phyloP scores from a whole-genome alignment of 2,329 filamentous ascomycete genomes.

The Pseudodiploospora longispora region DNA sequence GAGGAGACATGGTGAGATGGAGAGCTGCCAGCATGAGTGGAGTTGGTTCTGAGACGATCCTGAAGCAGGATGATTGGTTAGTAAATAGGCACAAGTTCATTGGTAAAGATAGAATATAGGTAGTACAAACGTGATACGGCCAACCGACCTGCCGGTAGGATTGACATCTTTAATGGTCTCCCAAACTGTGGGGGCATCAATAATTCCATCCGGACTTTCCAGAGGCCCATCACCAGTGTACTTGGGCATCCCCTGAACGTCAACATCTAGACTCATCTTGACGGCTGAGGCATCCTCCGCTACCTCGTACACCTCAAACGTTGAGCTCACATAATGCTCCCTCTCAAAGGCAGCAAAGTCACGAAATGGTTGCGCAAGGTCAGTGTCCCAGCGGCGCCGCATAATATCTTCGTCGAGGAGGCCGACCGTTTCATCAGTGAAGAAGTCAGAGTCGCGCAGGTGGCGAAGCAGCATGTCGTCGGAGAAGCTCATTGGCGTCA shows the following conservation, averaged over 20 bases:
- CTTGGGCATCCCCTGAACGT: constrained; percentile 16
- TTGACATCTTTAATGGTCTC: constrained; percentile 32
- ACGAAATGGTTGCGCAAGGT: constrained; percentile 21
- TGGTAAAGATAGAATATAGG: constrained; percentile 14
- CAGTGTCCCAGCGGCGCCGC: constrained; percentile 25
- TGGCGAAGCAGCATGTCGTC: constrained; percentile 35
- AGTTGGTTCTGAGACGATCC: constrained; percentile 52
- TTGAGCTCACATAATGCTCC: constrained; percentile 36
- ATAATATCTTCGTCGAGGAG: constrained; percentile 30
- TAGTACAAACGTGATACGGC: constrained; percentile 45
- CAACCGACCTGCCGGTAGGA: constrained; percentile 34
- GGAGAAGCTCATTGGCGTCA: constrained; percentile 23
- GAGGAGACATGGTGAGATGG: constrained; percentile 47
- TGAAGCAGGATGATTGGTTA: constrained; percentile 16
- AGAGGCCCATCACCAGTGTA: constrained; percentile 17
- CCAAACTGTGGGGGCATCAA: constrained; percentile 35
- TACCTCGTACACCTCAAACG: constrained; percentile 52
- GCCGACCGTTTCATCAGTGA: constrained; percentile 25
- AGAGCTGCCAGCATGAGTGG: constrained; percentile 52
- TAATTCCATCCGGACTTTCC: constrained; percentile 19
- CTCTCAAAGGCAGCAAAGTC: constrained; percentile 29
- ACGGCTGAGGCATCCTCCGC: constrained; percentile 34
- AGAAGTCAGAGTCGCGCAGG: constrained; percentile 33
- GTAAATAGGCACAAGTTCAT: too few relatives aligned
- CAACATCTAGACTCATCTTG: constrained; percentile 21